Conservation (phyloP, 2,329 filamentous ascomycete genomes). For the Aschersonia sp. region DNA sequence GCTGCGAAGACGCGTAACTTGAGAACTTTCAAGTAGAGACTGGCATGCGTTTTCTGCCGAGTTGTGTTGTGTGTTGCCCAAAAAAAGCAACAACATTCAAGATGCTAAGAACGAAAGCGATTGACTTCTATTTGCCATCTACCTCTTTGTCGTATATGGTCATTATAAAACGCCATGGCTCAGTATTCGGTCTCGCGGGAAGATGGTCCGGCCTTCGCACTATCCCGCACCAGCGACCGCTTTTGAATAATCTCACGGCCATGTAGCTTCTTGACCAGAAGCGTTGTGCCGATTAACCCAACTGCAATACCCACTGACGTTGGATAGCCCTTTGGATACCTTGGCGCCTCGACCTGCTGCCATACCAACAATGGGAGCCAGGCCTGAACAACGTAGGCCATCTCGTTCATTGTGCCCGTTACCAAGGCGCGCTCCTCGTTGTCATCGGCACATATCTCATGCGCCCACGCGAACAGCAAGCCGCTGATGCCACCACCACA, state of each 20-base stretch:
- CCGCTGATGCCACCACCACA: slow-evolving; percentile 13
- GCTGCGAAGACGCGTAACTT: too few relatives aligned
- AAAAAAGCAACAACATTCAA: too few relatives aligned
- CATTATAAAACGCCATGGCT: too few relatives aligned
- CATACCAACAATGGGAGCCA: background rate
- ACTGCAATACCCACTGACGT: background rate
- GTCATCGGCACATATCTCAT: slow-evolving; percentile 27
- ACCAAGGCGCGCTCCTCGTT: slow-evolving; percentile 33
- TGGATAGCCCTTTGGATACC: background rate
- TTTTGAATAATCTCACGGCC: background rate
- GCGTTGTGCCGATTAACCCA: background rate
- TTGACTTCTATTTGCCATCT: too few relatives aligned
- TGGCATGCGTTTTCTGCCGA: too few relatives aligned
- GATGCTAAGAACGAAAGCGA: too few relatives aligned
- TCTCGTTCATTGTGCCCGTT: slow-evolving; percentile 30
- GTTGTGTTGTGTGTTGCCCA: too few relatives aligned
- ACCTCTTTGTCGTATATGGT: too few relatives aligned
- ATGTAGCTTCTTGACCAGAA: background rate
- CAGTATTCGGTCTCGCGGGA: too few relatives aligned
- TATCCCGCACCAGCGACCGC: too few relatives aligned
- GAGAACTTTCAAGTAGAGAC: too few relatives aligned
- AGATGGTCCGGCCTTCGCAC: too few relatives aligned
- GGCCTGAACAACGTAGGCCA: background rate
- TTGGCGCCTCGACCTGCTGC: background rate
- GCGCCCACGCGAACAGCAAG: slow-evolving; percentile 28